These are phyloP conservation scores for Cyamopsis tetragonoloba DNA, from an alignment of 306 rosid species.

Conservation along the genomic window DNA sequence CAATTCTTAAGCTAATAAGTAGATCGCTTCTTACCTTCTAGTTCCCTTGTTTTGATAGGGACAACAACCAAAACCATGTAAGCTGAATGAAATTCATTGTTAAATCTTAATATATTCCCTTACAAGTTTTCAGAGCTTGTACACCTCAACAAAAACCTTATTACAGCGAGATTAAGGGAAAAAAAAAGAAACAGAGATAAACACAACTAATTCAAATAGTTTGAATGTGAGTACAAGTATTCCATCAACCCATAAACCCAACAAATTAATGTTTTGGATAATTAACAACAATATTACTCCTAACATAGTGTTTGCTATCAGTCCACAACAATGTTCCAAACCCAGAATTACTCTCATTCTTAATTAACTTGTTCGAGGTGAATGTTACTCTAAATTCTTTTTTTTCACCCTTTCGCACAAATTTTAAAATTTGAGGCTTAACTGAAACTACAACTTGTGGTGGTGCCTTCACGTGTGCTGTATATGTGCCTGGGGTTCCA, in stretches of 20 bases:
- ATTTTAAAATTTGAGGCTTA: slow-evolving; percentile 33
- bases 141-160: too few species aligned
- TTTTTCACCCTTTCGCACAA: slow-evolving; percentile 42
- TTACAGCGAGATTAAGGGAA: too few species aligned
- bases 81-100: too few species aligned
- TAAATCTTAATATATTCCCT: too few species aligned
- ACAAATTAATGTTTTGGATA: neutral
- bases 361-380: neutral
- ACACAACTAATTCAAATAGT: too few species aligned
- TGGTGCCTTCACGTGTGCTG: slow-evolving; percentile 18
- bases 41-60: too few species aligned
- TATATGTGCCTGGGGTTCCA: slow-evolving; percentile 42
- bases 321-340: slow-evolving; percentile 47
- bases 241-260: neutral
- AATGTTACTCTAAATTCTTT: slow-evolving; percentile 33
- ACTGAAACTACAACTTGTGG: slow-evolving; percentile 32
- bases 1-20: too few species aligned
- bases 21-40: too few species aligned
- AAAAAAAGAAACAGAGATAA: too few species aligned
- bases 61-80: too few species aligned
- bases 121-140: too few species aligned
- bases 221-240: too few species aligned
- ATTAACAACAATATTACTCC: slow-evolving; percentile 38
- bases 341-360: neutral
- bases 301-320: slow-evolving; percentile 36